phyloP scores from a whole-genome alignment of 805 yeast species.

The Yamadazyma insecticola region DNA sequence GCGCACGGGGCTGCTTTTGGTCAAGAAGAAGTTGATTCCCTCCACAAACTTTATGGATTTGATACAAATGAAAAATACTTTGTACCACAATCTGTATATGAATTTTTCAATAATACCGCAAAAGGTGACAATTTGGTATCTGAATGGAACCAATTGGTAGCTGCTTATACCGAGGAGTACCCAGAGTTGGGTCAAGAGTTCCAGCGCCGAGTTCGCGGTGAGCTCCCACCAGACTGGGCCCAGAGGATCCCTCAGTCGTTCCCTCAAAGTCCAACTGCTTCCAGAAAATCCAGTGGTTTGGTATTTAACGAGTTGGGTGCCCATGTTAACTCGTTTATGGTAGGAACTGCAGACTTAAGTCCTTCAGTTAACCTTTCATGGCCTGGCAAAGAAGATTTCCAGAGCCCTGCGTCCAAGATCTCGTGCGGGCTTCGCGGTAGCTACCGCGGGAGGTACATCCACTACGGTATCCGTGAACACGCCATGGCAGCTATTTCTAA shows the following conservation, averaged over 20 bases:
- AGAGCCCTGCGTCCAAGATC: constrained; percentile 17
- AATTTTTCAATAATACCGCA: constrained; percentile 19
- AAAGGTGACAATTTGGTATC: constrained; percentile 17
- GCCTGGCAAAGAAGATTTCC: constrained; percentile 25
- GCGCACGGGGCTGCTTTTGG: constrained; percentile 36
- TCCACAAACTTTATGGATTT: constrained; percentile 15
- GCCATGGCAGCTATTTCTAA: constrained; percentile 30
- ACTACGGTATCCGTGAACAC: constrained; percentile 30
- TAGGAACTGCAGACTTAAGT: constrained; percentile 33
- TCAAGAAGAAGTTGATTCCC: constrained; percentile 20
- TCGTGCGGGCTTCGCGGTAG: constrained; percentile 24
- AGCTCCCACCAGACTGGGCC: constrained; percentile 22
- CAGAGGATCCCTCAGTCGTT: constrained; percentile 13
- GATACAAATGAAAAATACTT: constrained; percentile 14
- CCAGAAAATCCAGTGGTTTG: constrained; percentile 22
- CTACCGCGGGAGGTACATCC: constrained; percentile 25
- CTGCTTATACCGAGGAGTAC: constrained; percentile 14
- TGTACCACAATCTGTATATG: constrained; percentile 22
- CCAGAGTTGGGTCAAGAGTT: constrained; percentile 25
- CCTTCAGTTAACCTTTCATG: constrained; percentile 27
- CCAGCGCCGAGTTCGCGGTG: constrained; percentile 18
- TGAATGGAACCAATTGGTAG: constrained; percentile 20
- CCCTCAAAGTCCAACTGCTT: constrained; percentile 17
- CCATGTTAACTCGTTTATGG: constrained; percentile 20
- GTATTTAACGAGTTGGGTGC: constrained; percentile 23